Evolutionary conservation across 2,329 filamentous ascomycete genomes (phyloP).

Genomic region (Chaetomiaceae sp.): DNA sequence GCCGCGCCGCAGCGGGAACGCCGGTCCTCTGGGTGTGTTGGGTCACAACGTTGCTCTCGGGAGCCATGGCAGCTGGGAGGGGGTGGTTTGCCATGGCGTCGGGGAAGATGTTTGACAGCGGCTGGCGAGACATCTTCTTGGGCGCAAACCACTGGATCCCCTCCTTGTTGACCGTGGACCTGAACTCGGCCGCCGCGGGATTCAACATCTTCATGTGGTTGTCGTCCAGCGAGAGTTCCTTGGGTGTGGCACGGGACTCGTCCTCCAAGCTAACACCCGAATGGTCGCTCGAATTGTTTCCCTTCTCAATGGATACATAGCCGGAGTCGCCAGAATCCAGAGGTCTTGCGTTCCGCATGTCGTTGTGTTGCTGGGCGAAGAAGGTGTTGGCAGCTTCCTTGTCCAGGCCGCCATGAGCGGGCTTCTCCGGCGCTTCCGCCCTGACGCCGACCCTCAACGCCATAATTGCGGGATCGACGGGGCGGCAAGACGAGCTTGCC

Average conservation of each 20-base stretch:
- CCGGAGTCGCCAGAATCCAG: conserved; percentile 17
- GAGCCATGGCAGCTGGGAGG: neutral
- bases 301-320: conserved; percentile 5
- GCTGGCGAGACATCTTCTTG: conserved; percentile 20
- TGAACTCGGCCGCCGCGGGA: conserved; percentile 27
- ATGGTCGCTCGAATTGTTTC: neutral
- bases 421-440: neutral
- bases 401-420: neutral
- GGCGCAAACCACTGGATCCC: conserved; percentile 10
- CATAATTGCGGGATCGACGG: conserved; percentile 21
- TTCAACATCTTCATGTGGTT: conserved; percentile 21
- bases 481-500: neutral
- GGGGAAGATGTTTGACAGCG: conserved; percentile 21
- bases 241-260: neutral
- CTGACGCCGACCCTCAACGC: conserved; percentile 17
- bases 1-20: too few relatives aligned
- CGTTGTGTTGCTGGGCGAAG: neutral
- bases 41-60: neutral
- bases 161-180: conserved; percentile 1
- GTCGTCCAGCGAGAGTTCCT: neutral
- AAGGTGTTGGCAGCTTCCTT: neutral
- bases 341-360: neutral
- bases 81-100: neutral
- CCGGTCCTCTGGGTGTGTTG: too few relatives aligned
- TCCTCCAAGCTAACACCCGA: neutral